Percentiles rank a stretch among this genome's conserved stretches.
Conservation (phyloP, 2,329 filamentous ascomycete species). For the Clonostachys sp. region DNA sequence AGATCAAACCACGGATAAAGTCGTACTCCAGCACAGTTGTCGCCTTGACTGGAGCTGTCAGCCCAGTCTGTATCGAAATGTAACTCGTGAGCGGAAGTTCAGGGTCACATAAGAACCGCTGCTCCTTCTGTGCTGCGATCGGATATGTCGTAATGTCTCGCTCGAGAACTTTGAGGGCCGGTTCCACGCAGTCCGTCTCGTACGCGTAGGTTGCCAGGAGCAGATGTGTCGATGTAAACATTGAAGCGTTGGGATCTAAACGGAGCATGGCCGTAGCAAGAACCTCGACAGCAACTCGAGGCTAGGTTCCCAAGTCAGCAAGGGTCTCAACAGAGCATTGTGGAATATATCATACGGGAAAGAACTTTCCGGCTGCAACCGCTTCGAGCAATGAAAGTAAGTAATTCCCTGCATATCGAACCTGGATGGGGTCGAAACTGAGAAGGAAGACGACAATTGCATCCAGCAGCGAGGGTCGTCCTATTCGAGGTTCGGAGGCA, state of each 20-base stretch:
- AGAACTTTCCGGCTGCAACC: slow-evolving; percentile 29
- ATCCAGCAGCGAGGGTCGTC: slow-evolving; percentile 27
- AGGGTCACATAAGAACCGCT: slow-evolving; percentile 37
- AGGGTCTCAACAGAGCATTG: background rate
- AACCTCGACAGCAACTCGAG: slow-evolving; percentile 37
- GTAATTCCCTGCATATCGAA: slow-evolving; percentile 41
- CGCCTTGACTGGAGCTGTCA: slow-evolving; percentile 49
- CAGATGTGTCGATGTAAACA: slow-evolving; percentile 63
- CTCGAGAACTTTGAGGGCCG: slow-evolving; percentile 57
- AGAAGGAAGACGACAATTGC: slow-evolving; percentile 38
- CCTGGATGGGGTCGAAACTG: slow-evolving; percentile 44
- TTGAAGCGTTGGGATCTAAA: slow-evolving; percentile 61
- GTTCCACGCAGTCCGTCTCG: slow-evolving; percentile 44
- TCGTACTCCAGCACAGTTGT: slow-evolving; percentile 63
- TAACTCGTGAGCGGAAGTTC: slow-evolving; percentile 44
- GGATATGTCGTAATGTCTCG: slow-evolving; percentile 65
- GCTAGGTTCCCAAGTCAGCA: slow-evolving; percentile 22
- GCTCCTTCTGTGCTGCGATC: slow-evolving; percentile 28
- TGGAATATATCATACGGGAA: slow-evolving; percentile 26
- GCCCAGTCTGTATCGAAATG: slow-evolving; percentile 53
- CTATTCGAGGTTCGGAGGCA: slow-evolving; percentile 13
- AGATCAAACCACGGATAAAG: slow-evolving; percentile 58
- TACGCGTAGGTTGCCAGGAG: slow-evolving; percentile 54
- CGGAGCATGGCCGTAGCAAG: slow-evolving; percentile 52
- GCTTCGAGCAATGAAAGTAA: slow-evolving; percentile 39